These are phyloP conservation scores for Didymella glomerata DNA, from an alignment of 2,329 filamentous ascomycete genomes.

Conservation along the genomic window DNA sequence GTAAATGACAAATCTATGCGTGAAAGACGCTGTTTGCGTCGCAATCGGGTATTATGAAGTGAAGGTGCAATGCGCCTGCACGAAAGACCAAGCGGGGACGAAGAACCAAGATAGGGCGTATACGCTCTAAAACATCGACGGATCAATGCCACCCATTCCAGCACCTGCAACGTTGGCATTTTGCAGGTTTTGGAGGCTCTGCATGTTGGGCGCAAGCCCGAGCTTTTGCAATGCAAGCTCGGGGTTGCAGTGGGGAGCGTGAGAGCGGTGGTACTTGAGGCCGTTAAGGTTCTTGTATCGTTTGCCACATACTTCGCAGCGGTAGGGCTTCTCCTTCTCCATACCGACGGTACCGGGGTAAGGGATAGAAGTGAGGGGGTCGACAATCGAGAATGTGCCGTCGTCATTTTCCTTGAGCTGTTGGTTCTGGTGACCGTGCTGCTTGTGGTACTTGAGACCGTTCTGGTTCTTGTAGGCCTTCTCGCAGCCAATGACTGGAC, in stretches of 20 bases:
- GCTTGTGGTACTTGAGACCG: slow-evolving; percentile 88
- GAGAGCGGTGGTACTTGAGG: slow-evolving; percentile 81
- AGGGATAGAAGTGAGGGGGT: slow-evolving; percentile 90
- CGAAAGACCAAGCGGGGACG: slow-evolving; percentile 11
- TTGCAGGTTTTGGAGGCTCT: slow-evolving; percentile 52
- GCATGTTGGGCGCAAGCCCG: slow-evolving; percentile 50
- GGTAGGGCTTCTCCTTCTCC: slow-evolving; percentile 99
- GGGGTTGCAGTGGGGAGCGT: slow-evolving; percentile 89
- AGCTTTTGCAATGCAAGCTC: slow-evolving; percentile 69
- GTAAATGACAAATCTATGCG: slow-evolving; percentile 29
- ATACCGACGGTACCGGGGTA: slow-evolving; percentile 98
- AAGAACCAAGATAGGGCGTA: slow-evolving; percentile 6
- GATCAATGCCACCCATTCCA: slow-evolving; percentile 65
- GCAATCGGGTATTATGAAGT: slow-evolving; percentile 38
- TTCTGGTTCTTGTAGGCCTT: slow-evolving; percentile 99
- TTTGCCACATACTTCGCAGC: slow-evolving; percentile 96
- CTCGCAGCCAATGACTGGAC: slow-evolving; percentile 96
- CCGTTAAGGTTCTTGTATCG: slow-evolving; percentile 99
- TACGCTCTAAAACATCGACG: slow-evolving; percentile 56
- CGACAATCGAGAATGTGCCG: slow-evolving; percentile 97
- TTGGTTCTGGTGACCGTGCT: slow-evolving; percentile 94
- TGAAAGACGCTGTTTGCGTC: slow-evolving; percentile 35
- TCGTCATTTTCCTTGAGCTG: slow-evolving; percentile 96
- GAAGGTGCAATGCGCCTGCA: slow-evolving; percentile 23
- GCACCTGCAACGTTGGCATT: slow-evolving; percentile 60